A percentile compares a stretch with the other conserved stretches of the same genome.
phyloP scores from a whole-genome alignment of 2,329 filamentous ascomycete species.

The Aureobasidium subglaciale region DNA sequence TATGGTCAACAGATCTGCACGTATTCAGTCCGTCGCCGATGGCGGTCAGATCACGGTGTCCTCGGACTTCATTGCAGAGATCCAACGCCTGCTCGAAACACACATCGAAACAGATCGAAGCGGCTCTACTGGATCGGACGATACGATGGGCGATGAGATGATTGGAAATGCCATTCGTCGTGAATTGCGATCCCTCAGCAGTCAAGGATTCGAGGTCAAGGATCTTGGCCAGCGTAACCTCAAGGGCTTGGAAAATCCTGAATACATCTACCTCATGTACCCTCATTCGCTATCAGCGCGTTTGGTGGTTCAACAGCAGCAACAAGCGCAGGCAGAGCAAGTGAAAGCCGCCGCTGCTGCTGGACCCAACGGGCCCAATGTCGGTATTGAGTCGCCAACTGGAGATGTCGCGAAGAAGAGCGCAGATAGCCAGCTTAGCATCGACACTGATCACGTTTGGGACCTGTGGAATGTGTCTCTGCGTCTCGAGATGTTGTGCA shows the following conservation, averaged over 20 bases:
- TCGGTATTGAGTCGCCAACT: slow-evolving; percentile 16
- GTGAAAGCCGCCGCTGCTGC: slow-evolving; percentile 30
- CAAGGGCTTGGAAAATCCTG: slow-evolving; percentile 95
- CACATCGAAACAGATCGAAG: slow-evolving; percentile 78
- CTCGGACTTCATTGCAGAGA: slow-evolving; percentile 93
- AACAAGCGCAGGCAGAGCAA: slow-evolving; percentile 9
- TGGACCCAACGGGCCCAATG: slow-evolving; percentile 15
- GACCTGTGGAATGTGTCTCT: slow-evolving; percentile 82
- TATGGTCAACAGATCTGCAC: slow-evolving; percentile 95
- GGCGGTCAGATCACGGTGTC: slow-evolving; percentile 96
- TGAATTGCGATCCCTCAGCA: slow-evolving; percentile 78
- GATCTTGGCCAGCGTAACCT: slow-evolving; percentile 91
- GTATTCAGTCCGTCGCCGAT: slow-evolving; percentile 90
- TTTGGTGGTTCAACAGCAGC: slow-evolving; percentile 59
- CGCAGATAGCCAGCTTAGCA: slow-evolving; percentile 57
- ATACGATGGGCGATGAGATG: slow-evolving; percentile 67
- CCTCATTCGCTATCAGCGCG: slow-evolving; percentile 80
- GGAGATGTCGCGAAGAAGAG: slow-evolving; percentile 48
- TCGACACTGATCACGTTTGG: slow-evolving; percentile 84
- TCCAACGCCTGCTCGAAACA: slow-evolving; percentile 80
- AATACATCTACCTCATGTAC: slow-evolving; percentile 92
- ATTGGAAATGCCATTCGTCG: slow-evolving; percentile 72
- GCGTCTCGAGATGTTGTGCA: slow-evolving; percentile 88
- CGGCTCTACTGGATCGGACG: slow-evolving; percentile 62
- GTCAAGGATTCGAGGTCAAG: slow-evolving; percentile 93